Base-by-base conservation (phyloP, 2,329 filamentous ascomycete species). In the Coniosporium tulheliwenetii region DNA sequence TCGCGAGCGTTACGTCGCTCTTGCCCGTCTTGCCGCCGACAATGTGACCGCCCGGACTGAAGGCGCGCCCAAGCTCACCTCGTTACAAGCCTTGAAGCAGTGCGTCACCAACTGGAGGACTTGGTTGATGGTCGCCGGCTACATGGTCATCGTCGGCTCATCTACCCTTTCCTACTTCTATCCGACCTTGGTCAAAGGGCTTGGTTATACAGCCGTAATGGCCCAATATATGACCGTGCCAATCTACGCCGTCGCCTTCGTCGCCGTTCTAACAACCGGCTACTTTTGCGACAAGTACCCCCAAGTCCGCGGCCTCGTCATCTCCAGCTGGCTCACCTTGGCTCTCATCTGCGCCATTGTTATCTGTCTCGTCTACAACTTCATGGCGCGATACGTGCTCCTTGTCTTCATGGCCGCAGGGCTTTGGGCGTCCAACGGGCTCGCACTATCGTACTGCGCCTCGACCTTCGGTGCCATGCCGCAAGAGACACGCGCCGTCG, bases 401-500 rank as follows among this genome's bases (percentile, higher is more conserved):
- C 61, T 76, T 0, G 67, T 74, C 2, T 57, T 75, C 41, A 71
- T 74, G 68, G 69, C 70, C 0, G 64, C 67, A 1, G 71, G 69
- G 0, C 57, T 75, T 0, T 74, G 69, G 70, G 58, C 66, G 0
- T 64, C 65, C 1, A 74, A 75, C 47, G 69, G 64, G 1, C 59
- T 69, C 2, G 60, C 65, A 0, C 57, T 76, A 13, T 63, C 68
- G 0, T 75, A 68, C 42, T 67, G 67, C 0, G 67, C 68, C 3
- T 66, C 67, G 0, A 69, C 67, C 0, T 73, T 75, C 48, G 62
- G 62, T 1, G 51, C 56, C 13, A 66, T 73, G 62, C 57, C 60
- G 14, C 62, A 61, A 1, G 68, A 73, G 45, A 63, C 64, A 2
- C 54, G 70, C n/a, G 70, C 63, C 10, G 63, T 75, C n/a, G 60